A percentile compares a stretch with the other conserved stretches of the same genome.
These are phyloP conservation scores for Lenzites betulinus DNA, from an alignment of 768 basidiomycete genomes.

Conservation along the genomic window DNA sequence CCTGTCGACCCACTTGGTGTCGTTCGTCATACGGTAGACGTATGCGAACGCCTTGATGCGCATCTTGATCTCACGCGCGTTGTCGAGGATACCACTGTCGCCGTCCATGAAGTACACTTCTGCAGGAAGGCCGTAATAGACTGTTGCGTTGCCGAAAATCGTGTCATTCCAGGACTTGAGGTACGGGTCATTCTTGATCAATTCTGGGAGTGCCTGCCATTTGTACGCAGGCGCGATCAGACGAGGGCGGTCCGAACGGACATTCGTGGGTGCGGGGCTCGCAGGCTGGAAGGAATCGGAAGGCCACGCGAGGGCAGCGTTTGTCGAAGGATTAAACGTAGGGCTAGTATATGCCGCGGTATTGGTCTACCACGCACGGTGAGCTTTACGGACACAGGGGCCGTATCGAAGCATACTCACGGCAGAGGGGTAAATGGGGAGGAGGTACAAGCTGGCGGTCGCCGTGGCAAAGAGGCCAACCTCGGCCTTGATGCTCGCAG, in stretches of 20 bases:
- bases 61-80: slow-evolving; percentile 86
- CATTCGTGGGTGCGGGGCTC: slow-evolving; percentile 56
- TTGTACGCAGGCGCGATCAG: slow-evolving; percentile 91
- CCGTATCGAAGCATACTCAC: slow-evolving; percentile 49
- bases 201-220: slow-evolving; percentile 77
- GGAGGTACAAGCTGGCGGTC: slow-evolving; percentile 76
- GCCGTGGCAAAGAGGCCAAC: slow-evolving; percentile 72
- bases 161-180: slow-evolving; percentile 86
- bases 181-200: slow-evolving; percentile 86
- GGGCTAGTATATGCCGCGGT: slow-evolving; percentile 69
- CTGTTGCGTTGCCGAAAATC: slow-evolving; percentile 86
- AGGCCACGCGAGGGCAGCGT: slow-evolving; percentile 69
- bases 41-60: slow-evolving; percentile 92
- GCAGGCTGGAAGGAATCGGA: slow-evolving; percentile 72
- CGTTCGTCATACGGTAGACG: slow-evolving; percentile 86
- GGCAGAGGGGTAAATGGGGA: slow-evolving; percentile 87
- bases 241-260: slow-evolving; percentile 82
- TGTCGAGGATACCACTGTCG: slow-evolving; percentile 89
- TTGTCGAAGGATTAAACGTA: slow-evolving; percentile 62
- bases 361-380: slow-evolving; percentile 58
- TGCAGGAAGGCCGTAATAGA: slow-evolving; percentile 63
- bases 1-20: slow-evolving; percentile 90
- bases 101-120: slow-evolving; percentile 78
- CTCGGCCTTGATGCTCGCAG: slow-evolving; percentile 58
- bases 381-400: background rate